Percentiles rank a stretch among this genome's conserved stretches.
Evolutionary conservation across 1,284 basidiomycete species (phyloP).

Genomic region (Anthracocystis panici-leucophaei): DNA sequence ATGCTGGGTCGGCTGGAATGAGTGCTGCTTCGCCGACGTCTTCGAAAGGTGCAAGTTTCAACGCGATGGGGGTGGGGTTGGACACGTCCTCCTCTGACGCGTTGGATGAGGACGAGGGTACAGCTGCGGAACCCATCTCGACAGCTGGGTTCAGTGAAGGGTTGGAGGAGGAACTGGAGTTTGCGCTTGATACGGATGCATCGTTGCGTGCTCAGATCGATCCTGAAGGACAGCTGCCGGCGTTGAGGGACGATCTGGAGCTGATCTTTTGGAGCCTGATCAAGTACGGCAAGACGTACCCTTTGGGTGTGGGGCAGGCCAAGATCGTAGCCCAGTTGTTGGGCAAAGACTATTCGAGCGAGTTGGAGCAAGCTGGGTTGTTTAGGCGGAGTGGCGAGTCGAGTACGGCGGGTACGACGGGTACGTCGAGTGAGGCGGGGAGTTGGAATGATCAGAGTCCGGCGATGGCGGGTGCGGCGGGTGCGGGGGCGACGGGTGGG

Average conservation of each 20-base stretch:
- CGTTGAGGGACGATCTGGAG: slow-evolving; percentile 45
- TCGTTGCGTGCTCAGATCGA: slow-evolving; percentile 37
- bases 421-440: slow-evolving; percentile 26
- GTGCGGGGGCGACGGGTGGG: slow-evolving; percentile 3
- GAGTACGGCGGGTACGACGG: slow-evolving; percentile 20
- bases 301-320: slow-evolving; percentile 46
- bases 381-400: slow-evolving; percentile 32
- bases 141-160: slow-evolving; percentile 23
- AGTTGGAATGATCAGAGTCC: slow-evolving; percentile 23
- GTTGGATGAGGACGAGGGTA: slow-evolving; percentile 30
- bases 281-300: slow-evolving; percentile 55
- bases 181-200: slow-evolving; percentile 34
- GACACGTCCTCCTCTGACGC: slow-evolving; percentile 29
- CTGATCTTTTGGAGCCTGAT: slow-evolving; percentile 52
- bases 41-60: slow-evolving; percentile 25
- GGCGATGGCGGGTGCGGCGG: slow-evolving; percentile 12
- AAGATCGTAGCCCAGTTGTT: slow-evolving; percentile 48
- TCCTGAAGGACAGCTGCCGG: slow-evolving; percentile 32
- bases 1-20: slow-evolving; percentile 9
- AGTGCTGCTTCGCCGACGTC: slow-evolving; percentile 11
- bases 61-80: slow-evolving; percentile 29
- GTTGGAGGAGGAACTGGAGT: slow-evolving; percentile 49
- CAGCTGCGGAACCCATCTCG: slow-evolving; percentile 20
- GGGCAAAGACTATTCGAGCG: slow-evolving; percentile 47
- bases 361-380: slow-evolving; percentile 39